Evolutionary conservation across 345 rosid genomes (phyloP).

Genomic region (Populus tremula): DNA sequence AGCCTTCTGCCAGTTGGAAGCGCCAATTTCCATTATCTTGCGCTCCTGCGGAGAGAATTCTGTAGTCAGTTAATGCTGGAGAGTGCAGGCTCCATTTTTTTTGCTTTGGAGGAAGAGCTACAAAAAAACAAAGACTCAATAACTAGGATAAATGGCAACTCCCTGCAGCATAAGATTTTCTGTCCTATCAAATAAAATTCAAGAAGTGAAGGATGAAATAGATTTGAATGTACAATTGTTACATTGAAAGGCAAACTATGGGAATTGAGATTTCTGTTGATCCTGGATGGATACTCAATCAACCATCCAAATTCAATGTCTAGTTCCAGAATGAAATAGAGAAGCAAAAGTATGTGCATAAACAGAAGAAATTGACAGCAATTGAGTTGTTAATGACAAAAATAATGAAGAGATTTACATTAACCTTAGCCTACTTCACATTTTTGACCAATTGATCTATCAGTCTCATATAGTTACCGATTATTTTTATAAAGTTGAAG

Average conservation of each 20-base stretch:
- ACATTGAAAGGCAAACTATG: not conserved
- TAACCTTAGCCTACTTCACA: not conserved
- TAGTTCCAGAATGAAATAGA: too few species aligned
- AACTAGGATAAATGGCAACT: not conserved
- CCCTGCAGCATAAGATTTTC: not conserved
- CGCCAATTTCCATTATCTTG: constrained; percentile 64
- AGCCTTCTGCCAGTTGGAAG: constrained; percentile 76
- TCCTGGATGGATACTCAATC: not conserved
- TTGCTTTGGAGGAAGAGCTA: too few species aligned
- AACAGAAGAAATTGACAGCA: too few species aligned
- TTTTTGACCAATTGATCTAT: not conserved
- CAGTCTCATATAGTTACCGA: not conserved
- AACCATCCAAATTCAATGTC: not conserved
- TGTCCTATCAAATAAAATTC: not conserved
- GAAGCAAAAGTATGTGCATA: too few species aligned
- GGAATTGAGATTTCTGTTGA: not conserved
- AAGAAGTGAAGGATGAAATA: not conserved
- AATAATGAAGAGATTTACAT: too few species aligned
- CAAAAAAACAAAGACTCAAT: too few species aligned
- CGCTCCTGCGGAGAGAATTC: constrained; percentile 52
- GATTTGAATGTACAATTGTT: not conserved
- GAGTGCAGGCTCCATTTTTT: not conserved
- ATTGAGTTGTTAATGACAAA: too few species aligned
- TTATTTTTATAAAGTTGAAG: too few species aligned
- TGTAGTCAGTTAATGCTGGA: not conserved